phyloP scores from a whole-genome alignment of 805 yeast species.

The Myxozyma monticola region DNA sequence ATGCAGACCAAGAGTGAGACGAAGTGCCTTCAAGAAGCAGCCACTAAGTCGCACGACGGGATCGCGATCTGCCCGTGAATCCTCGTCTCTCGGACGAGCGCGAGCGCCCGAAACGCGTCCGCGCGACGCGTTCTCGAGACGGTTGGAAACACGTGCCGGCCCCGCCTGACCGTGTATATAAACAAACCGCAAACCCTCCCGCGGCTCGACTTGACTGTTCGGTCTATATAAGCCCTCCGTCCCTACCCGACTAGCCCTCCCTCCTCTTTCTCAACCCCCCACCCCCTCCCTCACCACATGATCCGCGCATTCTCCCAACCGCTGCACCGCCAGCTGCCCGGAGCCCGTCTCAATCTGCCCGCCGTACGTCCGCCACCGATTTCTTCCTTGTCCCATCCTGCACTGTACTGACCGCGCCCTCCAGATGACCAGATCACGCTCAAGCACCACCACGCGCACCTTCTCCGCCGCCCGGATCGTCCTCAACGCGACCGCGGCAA shows the following conservation, averaged over 20 bases:
- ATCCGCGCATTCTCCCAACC: conserved; percentile 1
- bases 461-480: conserved; percentile 8
- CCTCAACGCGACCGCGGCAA: conserved; percentile 15
- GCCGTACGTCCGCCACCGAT: background rate
- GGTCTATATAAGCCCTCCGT: too few relatives aligned
- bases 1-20: too few relatives aligned
- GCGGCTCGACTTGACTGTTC: too few relatives aligned
- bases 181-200: conserved; percentile 1
- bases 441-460: conserved; percentile 8
- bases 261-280: background rate
- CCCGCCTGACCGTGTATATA: conserved; percentile 12
- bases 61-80: too few relatives aligned
- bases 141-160: background rate
- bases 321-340: conserved; percentile 2
- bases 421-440: conserved; percentile 1
- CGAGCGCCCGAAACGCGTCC: background rate
- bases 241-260: background rate
- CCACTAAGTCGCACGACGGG: too few relatives aligned
- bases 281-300: background rate
- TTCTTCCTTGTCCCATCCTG: background rate
- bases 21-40: too few relatives aligned
- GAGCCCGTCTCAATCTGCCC: background rate
- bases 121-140: background rate
- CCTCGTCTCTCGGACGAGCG: conserved; percentile 16
- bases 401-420: background rate